Evolutionary conservation across 495 filamentous ascomycete species (phyloP).

Genomic region (Xylaria castorea): DNA sequence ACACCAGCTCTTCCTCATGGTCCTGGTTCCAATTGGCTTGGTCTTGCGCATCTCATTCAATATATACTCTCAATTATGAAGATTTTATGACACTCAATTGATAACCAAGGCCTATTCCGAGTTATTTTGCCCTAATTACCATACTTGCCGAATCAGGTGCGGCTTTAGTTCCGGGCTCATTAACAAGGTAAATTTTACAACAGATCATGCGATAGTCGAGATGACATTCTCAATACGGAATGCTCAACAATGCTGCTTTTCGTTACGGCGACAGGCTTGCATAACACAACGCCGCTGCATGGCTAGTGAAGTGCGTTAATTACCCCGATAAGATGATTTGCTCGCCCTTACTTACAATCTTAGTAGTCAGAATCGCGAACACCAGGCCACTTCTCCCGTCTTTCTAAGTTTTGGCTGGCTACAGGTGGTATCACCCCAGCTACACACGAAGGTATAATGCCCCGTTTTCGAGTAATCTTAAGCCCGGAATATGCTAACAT

Average conservation of each 20-base stretch:
- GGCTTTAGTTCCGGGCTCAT: background rate
- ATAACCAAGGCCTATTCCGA: background rate
- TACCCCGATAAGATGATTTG: background rate
- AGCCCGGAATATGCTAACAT: slow-evolving; percentile 27
- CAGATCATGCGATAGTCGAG: slow-evolving; percentile 28
- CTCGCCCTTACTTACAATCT: background rate
- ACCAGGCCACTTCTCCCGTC: slow-evolving; percentile 48
- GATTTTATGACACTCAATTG: background rate
- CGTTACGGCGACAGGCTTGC: background rate
- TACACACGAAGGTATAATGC: slow-evolving; percentile 54
- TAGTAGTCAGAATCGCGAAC: background rate
- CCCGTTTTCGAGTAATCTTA: background rate
- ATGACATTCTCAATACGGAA: slow-evolving; percentile 34
- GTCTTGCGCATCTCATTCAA: background rate
- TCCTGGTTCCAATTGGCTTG: background rate
- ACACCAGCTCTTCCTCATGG: background rate
- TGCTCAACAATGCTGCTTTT: slow-evolving; percentile 21
- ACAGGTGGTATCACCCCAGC: slow-evolving; percentile 72
- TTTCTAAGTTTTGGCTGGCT: slow-evolving; percentile 79
- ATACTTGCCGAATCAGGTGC: background rate
- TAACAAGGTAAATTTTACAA: background rate
- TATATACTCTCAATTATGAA: background rate
- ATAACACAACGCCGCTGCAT: background rate
- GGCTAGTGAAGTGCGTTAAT: slow-evolving; percentile 30
- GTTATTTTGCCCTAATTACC: too few relatives aligned